These are phyloP conservation scores for Aspergillus pseudoglaucus DNA, from an alignment of 2,329 filamentous ascomycete species.

Conservation along the genomic window DNA sequence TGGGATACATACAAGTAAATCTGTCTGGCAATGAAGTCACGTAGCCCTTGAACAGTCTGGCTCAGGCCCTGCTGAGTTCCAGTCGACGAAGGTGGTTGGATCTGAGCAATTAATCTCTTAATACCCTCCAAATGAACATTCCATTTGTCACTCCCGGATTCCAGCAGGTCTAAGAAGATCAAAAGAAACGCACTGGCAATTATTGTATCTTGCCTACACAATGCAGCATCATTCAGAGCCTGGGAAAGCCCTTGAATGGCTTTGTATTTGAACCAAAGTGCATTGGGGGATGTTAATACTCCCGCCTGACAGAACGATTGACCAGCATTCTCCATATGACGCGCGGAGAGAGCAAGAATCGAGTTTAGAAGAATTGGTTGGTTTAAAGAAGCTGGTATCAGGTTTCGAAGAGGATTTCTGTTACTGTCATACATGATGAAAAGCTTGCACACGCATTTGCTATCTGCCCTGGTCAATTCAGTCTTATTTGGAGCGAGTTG, in stretches of 20 bases:
- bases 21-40: slow-evolving; percentile 23
- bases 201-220: slow-evolving; percentile 19
- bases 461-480: slow-evolving; percentile 14
- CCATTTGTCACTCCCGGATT: slow-evolving; percentile 28
- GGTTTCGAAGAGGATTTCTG: slow-evolving; percentile 26
- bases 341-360: slow-evolving; percentile 28
- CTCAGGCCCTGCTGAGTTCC: slow-evolving; percentile 10
- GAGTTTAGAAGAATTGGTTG: slow-evolving; percentile 24
- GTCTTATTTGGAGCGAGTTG: not conserved
- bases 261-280: slow-evolving; percentile 26
- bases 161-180: slow-evolving; percentile 26
- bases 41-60: slow-evolving; percentile 21
- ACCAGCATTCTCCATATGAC: slow-evolving; percentile 25
- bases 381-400: slow-evolving; percentile 24
- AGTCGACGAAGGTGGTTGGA: slow-evolving; percentile 1
- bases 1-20: slow-evolving; percentile 20
- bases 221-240: slow-evolving; percentile 9
- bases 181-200: slow-evolving; percentile 30
- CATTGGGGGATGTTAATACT: slow-evolving; percentile 4
- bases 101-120: slow-evolving; percentile 20
- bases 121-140: slow-evolving; percentile 27
- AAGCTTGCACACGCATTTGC: slow-evolving; percentile 27
- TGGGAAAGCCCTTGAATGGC: slow-evolving; percentile 25
- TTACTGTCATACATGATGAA: slow-evolving; percentile 30
- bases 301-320: slow-evolving; percentile 14